A percentile compares a stretch with the other conserved stretches of the same genome.
phyloP scores from a whole-genome alignment of 2,329 filamentous ascomycete species.

The Aspergillus novoparasiticus region DNA sequence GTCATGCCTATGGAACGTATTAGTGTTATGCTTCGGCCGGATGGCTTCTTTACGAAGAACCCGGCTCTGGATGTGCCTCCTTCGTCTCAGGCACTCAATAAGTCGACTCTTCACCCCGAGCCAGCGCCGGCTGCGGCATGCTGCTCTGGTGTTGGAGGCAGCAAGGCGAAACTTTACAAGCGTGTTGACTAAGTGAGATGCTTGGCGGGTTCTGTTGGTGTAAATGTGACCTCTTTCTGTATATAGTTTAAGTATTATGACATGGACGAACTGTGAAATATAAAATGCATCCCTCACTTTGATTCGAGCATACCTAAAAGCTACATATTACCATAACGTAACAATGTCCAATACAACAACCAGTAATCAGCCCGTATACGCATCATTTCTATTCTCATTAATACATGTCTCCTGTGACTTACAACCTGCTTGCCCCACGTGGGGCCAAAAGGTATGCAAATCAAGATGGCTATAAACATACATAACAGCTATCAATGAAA shows the following conservation, averaged over 20 bases:
- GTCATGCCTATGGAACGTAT: conserved; percentile 66
- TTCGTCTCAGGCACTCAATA: conserved; percentile 45
- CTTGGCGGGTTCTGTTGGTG: neutral
- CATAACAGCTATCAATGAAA: conserved; percentile 18
- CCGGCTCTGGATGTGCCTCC: conserved; percentile 52
- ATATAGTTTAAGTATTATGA: neutral
- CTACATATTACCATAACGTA: neutral
- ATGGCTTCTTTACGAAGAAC: conserved; percentile 57
- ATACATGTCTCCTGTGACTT: conserved; percentile 21
- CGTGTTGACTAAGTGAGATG: conserved; percentile 7
- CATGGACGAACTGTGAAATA: neutral
- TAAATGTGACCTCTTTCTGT: neutral
- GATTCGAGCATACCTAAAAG: neutral
- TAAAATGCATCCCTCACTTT: neutral
- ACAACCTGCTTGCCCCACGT: conserved; percentile 9
- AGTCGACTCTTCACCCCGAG: conserved; percentile 39
- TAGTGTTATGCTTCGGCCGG: conserved; percentile 52
- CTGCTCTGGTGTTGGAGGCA: conserved; percentile 19
- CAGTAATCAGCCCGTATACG: neutral
- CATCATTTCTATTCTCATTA: conserved; percentile 25
- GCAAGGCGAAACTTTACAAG: conserved; percentile 35
- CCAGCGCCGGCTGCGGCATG: conserved; percentile 21
- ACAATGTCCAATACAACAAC: neutral
- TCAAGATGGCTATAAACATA: conserved; percentile 21
- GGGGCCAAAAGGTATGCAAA: conserved; percentile 15